Conservation (phyloP, 352 stramenopile genomes). For the Pythium folliculosum region DNA sequence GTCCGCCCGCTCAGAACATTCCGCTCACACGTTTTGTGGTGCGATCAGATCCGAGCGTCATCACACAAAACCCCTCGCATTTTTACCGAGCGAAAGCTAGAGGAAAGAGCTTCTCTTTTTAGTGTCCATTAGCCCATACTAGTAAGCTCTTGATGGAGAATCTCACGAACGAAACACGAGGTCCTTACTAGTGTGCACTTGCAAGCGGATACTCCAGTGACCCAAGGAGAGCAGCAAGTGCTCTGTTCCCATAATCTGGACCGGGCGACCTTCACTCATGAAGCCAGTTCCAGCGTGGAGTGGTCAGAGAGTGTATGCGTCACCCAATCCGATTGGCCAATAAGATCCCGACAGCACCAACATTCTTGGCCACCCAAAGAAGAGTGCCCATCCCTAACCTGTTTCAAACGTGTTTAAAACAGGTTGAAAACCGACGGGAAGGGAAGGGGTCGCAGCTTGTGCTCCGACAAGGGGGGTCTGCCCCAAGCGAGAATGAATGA, state of each 20-base stretch:
- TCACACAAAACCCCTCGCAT: not conserved
- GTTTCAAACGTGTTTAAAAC: conserved; percentile 32
- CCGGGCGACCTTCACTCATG: conserved; percentile 24
- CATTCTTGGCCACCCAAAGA: conserved; percentile 22
- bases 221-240: not conserved
- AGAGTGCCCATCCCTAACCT: conserved; percentile 25
- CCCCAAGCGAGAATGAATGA: conserved; percentile 39
- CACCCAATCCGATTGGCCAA: conserved; percentile 26
- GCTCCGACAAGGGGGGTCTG: not conserved
- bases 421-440: conserved; percentile 4
- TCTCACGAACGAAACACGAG: too few species aligned
- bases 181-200: too few species aligned
- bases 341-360: conserved; percentile 13
- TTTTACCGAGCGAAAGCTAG: not conserved
- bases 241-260: conserved; percentile 1
- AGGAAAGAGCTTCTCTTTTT: too few species aligned
- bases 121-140: too few species aligned
- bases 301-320: conserved; percentile 12
- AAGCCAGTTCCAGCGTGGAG: conserved; percentile 18
- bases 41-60: not conserved
- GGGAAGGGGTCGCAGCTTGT: conserved; percentile 10
- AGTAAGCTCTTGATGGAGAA: too few species aligned
- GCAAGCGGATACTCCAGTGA: not conserved
- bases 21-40: conserved; percentile 12
- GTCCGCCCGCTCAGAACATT: conserved; percentile 8